A percentile compares a stretch with the other conserved stretches of the same genome.
phyloP scores from a whole-genome alignment of 108 stramenopile species.

The Cyclotella kingstonii region DNA sequence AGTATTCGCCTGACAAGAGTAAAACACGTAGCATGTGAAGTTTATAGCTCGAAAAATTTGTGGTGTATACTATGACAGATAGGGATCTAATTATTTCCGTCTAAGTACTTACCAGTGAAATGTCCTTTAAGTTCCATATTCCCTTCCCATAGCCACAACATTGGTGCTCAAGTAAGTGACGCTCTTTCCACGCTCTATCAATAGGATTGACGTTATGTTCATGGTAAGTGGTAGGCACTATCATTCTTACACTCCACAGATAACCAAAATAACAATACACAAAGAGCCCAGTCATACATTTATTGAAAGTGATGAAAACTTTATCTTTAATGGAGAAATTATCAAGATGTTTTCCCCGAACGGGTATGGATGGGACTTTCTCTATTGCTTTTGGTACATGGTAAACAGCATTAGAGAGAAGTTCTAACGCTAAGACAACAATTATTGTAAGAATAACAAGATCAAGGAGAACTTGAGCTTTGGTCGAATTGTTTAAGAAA shows the following conservation, averaged over 20 bases:
- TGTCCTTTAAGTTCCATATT: conserved; percentile 52
- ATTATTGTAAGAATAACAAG: conserved; percentile 20
- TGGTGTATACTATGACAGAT: too few relatives aligned
- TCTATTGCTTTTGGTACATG: conserved; percentile 14
- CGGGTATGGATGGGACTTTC: conserved; percentile 55
- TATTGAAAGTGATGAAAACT: conserved; percentile 68
- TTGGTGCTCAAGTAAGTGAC: neutral
- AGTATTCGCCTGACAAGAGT: conserved; percentile 23
- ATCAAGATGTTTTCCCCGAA: conserved; percentile 85
- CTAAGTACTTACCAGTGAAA: conserved; percentile 42
- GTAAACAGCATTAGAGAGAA: conserved; percentile 23
- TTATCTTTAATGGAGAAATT: conserved; percentile 59
- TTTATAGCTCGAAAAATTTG: neutral
- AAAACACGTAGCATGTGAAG: neutral
- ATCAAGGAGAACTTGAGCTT: conserved; percentile 18
- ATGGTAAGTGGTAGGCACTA: conserved; percentile 13
- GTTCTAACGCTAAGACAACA: conserved; percentile 26
- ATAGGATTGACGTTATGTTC: conserved; percentile 12
- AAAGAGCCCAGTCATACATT: conserved; percentile 74
- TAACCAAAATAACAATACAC: conserved; percentile 73
- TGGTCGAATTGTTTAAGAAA: conserved; percentile 11
- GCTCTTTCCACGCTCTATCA: conserved; percentile 1
- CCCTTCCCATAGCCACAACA: conserved; percentile 33
- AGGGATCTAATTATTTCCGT: too few relatives aligned
- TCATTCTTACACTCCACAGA: conserved; percentile 36